Conservation (phyloP, 345 rosid genomes). For the Hevea brasiliensis region DNA sequence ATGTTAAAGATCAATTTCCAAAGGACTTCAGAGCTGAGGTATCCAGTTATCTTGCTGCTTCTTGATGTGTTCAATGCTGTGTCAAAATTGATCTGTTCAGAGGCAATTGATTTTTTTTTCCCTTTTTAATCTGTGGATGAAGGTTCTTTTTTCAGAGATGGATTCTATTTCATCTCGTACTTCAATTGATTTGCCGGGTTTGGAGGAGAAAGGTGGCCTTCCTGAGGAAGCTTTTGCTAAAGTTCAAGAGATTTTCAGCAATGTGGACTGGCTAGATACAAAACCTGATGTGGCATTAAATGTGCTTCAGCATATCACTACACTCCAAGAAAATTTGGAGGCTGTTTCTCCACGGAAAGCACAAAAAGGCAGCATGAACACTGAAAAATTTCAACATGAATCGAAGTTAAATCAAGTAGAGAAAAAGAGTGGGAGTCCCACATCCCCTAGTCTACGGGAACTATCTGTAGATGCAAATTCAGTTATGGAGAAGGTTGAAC, state of each 20-base stretch:
- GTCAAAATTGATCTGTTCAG: constrained; percentile 17
- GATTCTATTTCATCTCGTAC: constrained; percentile 42
- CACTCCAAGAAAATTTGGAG: constrained; percentile 48
- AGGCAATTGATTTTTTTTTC: constrained; percentile 18
- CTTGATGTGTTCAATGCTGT: constrained; percentile 5
- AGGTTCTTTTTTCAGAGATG: constrained; percentile 79
- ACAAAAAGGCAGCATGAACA: constrained; percentile 33
- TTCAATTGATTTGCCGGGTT: constrained; percentile 48
- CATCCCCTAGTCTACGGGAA: constrained; percentile 23
- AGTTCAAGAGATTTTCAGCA: constrained; percentile 59
- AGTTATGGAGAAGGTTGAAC: constrained; percentile 36
- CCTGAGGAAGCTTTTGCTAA: constrained; percentile 68
- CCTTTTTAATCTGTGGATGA: constrained; percentile 24
- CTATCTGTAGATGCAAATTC: constrained; percentile 40
- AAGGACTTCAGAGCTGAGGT: constrained; percentile 79
- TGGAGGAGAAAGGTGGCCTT: constrained; percentile 63
- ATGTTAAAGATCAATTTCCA: constrained; percentile 56
- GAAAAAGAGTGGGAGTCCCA: constrained; percentile 25
- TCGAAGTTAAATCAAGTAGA: constrained; percentile 36
- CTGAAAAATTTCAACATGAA: constrained; percentile 42
- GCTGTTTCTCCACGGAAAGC: constrained; percentile 38
- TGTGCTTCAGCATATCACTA: constrained; percentile 50
- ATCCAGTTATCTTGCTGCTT: constrained; percentile 17
- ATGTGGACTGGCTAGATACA: constrained; percentile 58
- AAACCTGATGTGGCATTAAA: constrained; percentile 48